Evolutionary conservation across 2,329 filamentous ascomycete genomes (phyloP), one percentile per base, ranked within the genome.

Genomic region (Aphanocladium album): DNA sequence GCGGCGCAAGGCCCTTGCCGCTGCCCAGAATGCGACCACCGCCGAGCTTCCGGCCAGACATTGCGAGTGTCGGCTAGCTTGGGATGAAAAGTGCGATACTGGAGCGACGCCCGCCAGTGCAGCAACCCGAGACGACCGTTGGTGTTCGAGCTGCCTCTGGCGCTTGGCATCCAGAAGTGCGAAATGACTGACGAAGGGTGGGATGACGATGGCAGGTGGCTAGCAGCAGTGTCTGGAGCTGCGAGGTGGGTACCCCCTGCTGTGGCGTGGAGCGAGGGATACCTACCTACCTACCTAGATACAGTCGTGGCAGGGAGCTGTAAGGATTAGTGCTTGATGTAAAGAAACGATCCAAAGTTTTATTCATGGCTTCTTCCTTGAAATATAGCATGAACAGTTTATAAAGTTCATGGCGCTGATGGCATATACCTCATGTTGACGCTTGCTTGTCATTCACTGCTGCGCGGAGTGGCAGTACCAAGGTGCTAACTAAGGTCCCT

Each of bases 1-100:
- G 81, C 69, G 91, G 89, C 67, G 88, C 89, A 69, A 96, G 85
- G 69, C 89, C 87, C 75, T 89, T 91, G 69, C 91, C 91, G 77
- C 84, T 96, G 70, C 93, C 93, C 69, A 97, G 80, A 71, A 97
- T 88, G 78, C 93, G 87, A 74, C 93, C 93, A 77, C 93, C 93
- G 76, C 93, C 93, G 74, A 97, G 84, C 80, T 89, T 93, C 80
- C 90, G 87, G 75, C 84, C 83, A 69, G 91, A 89, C 91, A 96
- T 96, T 74, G 69, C 64, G 64, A 57, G 60, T 23, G 19, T 55
- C 41, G 41, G 55, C 46, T 30, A 33, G 41, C 23, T 41, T 57
- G 5, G 7, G 9, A 6, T 27, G 3, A 14, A 16, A 17, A 30
- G 37, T 49, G 16, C 17, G 25, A 21, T 17, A 3, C 27, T 46